phyloP scores from a whole-genome alignment of 495 filamentous ascomycete genomes.

The Aspergillus asperescens region DNA sequence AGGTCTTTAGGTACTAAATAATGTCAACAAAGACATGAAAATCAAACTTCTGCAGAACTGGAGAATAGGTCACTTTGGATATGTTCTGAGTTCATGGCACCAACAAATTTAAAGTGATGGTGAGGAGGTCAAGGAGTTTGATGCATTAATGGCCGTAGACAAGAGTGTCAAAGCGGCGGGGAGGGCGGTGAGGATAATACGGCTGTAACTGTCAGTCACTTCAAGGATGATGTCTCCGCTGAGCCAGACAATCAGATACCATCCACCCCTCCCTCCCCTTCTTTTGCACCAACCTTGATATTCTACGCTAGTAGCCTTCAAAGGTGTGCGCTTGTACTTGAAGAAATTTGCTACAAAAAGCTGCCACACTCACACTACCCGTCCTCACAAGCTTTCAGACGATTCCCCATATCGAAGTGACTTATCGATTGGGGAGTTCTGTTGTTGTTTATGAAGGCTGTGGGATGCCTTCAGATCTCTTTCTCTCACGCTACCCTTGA shows the following conservation, averaged over 20 bases:
- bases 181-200: slow-evolving; percentile 8
- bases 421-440: background rate
- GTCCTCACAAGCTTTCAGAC: background rate
- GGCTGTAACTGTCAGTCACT: slow-evolving; percentile 6
- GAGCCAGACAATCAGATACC: background rate
- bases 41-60: no score
- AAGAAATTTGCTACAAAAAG: no score
- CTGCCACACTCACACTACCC: background rate
- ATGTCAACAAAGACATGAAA: no score
- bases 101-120: no score
- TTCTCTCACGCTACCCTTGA: background rate
- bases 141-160: no score
- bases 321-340: background rate
- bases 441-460: background rate
- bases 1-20: no score
- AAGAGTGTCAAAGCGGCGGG: slow-evolving; percentile 2
- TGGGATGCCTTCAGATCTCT: background rate
- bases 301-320: background rate
- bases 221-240: slow-evolving; percentile 3
- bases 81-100: no score
- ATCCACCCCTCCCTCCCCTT: background rate
- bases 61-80: no score
- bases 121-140: no score
- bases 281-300: background rate
- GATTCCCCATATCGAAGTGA: slow-evolving; percentile 14